phyloP scores from a whole-genome alignment of 2,329 filamentous ascomycete genomes.

The Cryphonectria nitschkei region DNA sequence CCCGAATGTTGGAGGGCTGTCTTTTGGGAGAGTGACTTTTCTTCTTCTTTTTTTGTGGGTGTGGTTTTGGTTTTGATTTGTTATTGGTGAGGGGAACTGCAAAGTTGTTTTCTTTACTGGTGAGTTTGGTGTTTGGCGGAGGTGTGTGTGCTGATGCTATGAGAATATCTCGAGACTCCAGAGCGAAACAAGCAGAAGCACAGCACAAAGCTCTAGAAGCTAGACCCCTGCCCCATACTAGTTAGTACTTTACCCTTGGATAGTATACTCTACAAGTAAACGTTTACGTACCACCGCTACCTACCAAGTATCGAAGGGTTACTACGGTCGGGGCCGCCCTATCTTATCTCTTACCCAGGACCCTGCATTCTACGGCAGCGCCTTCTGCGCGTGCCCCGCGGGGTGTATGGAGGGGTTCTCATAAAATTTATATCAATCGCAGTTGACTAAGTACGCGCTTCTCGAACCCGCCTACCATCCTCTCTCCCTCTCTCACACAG shows the following conservation, averaged over 20 bases:
- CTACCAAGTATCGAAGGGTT: background rate
- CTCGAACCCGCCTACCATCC: conserved; percentile 13
- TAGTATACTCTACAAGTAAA: background rate
- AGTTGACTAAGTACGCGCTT: background rate
- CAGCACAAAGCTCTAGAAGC: background rate
- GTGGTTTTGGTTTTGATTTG: background rate
- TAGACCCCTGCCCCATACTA: background rate
- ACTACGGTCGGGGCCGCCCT: background rate
- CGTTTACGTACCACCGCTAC: background rate
- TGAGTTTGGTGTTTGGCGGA: background rate
- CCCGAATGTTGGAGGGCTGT: background rate
- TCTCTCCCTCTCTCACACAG: background rate
- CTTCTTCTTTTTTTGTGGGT: background rate
- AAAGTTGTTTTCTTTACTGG: background rate
- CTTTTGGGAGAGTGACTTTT: background rate
- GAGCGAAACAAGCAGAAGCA: too few relatives aligned
- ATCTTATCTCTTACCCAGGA: conserved; percentile 21
- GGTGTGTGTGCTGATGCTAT: background rate
- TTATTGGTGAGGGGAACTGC: background rate
- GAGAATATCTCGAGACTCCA: too few relatives aligned
- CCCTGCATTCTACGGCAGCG: conserved; percentile 13
- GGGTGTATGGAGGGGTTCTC: conserved; percentile 6
- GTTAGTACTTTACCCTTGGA: background rate
- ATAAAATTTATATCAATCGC: conserved; percentile 20
- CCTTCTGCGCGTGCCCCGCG: conserved; percentile 14